Percentiles rank a stretch among this genome's conserved stretches.
Evolutionary conservation across 495 filamentous ascomycete species (phyloP).

Genomic region (Podospora sp.): DNA sequence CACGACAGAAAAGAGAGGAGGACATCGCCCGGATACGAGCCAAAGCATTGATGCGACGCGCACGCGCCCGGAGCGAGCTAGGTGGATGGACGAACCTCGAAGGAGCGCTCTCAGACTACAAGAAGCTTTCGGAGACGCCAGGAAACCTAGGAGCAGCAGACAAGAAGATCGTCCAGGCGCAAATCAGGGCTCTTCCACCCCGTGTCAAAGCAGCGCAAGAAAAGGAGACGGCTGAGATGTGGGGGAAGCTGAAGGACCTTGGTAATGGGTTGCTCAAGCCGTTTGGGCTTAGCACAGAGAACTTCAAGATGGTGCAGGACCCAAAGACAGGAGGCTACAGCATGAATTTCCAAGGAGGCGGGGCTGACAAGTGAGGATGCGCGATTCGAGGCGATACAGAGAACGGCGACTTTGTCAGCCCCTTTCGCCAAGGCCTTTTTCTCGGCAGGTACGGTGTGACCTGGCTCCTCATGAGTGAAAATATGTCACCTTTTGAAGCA

Average conservation of each 20-base stretch:
- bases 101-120: conserved; percentile 78
- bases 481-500: too few relatives aligned
- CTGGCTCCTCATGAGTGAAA: too few relatives aligned
- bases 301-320: conserved; percentile 91
- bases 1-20: conserved; percentile 44
- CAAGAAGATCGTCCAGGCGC: conserved; percentile 63
- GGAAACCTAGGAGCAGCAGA: conserved; percentile 64
- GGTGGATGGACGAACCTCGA: conserved; percentile 81
- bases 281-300: conserved; percentile 89
- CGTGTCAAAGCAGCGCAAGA: conserved; percentile 75
- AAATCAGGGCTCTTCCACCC: conserved; percentile 64
- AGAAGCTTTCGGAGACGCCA: conserved; percentile 54
- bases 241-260: conserved; percentile 91
- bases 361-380: not conserved
- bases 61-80: conserved; percentile 69
- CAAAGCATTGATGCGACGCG: conserved; percentile 86
- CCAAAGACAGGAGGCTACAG: conserved; percentile 88
- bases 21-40: conserved; percentile 77
- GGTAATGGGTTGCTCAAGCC: conserved; percentile 91
- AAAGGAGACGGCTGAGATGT: conserved; percentile 90
- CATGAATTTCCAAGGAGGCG: conserved; percentile 73
- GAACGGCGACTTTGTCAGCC: too few relatives aligned
- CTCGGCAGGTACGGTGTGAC: too few relatives aligned
- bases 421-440: too few relatives aligned
- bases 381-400: not conserved